phyloP scores from a whole-genome alignment of 192 early-diverging fungal species.

The Coemansia sp. region DNA sequence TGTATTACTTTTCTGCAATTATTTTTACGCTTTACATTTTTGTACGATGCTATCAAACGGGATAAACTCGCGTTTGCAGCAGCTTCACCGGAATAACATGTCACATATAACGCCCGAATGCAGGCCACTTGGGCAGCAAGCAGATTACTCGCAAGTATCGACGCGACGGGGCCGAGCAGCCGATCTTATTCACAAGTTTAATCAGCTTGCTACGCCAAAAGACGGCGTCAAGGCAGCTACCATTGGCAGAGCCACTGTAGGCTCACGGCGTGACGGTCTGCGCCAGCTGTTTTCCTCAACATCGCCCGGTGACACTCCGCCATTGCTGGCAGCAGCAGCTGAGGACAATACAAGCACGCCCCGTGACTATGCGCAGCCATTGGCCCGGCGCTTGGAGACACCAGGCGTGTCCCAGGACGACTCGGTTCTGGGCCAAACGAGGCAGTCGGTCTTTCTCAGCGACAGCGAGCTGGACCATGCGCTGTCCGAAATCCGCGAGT shows the following conservation, averaged over 20 bases:
- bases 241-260: constrained; percentile 10
- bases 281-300: constrained; percentile 8
- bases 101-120: constrained; percentile 9
- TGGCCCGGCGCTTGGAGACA: not conserved
- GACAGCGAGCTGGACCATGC: constrained; percentile 49
- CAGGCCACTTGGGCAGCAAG: constrained; percentile 5
- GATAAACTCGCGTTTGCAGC: constrained; percentile 44
- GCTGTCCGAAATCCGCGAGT: constrained; percentile 48
- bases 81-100: constrained; percentile 26
- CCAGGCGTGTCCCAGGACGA: not conserved
- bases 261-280: constrained; percentile 5
- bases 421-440: constrained; percentile 4
- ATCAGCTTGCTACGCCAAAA: constrained; percentile 24
- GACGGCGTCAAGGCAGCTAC: constrained; percentile 6
- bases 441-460: constrained; percentile 41
- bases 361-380: constrained; percentile 3
- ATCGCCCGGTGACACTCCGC: not conserved
- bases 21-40: not conserved
- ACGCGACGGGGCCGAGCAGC: constrained; percentile 42
- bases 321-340: not conserved
- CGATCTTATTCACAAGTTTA: constrained; percentile 51
- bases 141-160: constrained; percentile 6
- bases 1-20: not conserved
- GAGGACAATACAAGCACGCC: not conserved
- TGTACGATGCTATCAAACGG: constrained; percentile 28